phyloP scores from a whole-genome alignment of 805 yeast genomes.

The Phaffomyces thermotolerans region DNA sequence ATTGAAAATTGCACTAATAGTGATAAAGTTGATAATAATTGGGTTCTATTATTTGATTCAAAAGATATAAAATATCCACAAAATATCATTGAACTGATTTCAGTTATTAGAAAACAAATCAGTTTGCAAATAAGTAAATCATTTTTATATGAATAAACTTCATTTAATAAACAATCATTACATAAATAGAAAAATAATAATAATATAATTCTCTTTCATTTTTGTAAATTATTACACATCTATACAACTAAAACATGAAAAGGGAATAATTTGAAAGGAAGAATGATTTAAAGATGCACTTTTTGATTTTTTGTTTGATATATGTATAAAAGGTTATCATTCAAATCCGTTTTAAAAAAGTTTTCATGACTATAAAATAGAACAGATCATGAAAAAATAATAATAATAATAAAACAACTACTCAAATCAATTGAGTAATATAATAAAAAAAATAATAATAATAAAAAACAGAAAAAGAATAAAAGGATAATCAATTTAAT shows the following conservation, averaged over 20 bases:
- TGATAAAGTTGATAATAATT: constrained; percentile 7
- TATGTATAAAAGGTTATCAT: neutral
- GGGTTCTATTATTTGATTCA: constrained; percentile 17
- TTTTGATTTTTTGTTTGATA: neutral
- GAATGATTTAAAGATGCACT: neutral
- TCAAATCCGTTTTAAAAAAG: too few relatives aligned
- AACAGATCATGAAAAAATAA: too few relatives aligned
- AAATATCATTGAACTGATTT: constrained; percentile 12
- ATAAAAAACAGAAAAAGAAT: too few relatives aligned
- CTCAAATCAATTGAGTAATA: neutral
- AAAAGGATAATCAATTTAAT: too few relatives aligned
- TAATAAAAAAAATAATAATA: too few relatives aligned
- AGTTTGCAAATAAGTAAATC: constrained; percentile 21
- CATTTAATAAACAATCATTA: too few relatives aligned
- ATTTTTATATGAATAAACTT: constrained; percentile 10
- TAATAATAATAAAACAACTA: neutral
- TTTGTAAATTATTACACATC: constrained; percentile 4
- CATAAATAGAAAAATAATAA: too few relatives aligned
- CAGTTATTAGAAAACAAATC: constrained; percentile 17
- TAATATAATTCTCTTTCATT: neutral
- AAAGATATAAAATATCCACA: constrained; percentile 15
- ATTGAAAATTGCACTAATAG: constrained; percentile 1
- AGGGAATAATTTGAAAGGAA: neutral
- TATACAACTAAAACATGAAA: constrained; percentile 1
- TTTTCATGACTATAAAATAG: too few relatives aligned